Base-by-base conservation (phyloP, 352 stramenopile genomes). In the Globisporangium radiosum region DNA sequence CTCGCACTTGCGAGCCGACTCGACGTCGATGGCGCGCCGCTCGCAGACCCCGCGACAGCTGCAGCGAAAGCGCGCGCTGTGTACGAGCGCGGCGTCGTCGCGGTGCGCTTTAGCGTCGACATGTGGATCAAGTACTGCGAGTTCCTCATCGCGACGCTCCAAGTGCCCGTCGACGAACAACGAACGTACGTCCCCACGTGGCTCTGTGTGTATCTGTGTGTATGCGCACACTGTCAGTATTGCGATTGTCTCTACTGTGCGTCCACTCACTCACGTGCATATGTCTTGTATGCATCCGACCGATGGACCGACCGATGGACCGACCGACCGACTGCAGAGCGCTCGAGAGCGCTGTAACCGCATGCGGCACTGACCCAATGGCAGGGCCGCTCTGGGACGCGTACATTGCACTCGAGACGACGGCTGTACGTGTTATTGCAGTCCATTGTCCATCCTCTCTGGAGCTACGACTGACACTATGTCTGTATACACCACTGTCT, bases 121-220 rank as follows among this genome's bases (percentile, higher is more conserved):
- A 92, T 92, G 83, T 92, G 83, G 83, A 70, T 86, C 61, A 90
- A 90, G 63, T 92, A 92, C 70, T 81, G 72, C 56, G 81, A 92
- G 57, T 92, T 90, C 45, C 60, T 92, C 13, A 81, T 88, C 57
- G 61, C 81, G 47, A 88, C 68, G 59, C 42, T 82, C 36, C 78
- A 74, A 25, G 72, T 76, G 37, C 75, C 78, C 8, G 73, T 79
- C 10, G 82, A 90, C 39, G 76, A 92, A 68, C 79, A 76, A 14
- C 74, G 82, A 59, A 65, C 61, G 82, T 92, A 65, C 19, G 52
- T 57, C 14, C 38, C 1, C 25, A 33, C 1, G 25, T 33, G 25
- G 25, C 25, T 33, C 25, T 47, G 14, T 43, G 47, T 13, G 11
- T 7, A 14, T 50, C 5, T 50, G 14, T 50, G n/a, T 50, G 43